Evolutionary conservation across 352 stramenopile species (phyloP).

Genomic region (Globisporangium okanoganense): DNA sequence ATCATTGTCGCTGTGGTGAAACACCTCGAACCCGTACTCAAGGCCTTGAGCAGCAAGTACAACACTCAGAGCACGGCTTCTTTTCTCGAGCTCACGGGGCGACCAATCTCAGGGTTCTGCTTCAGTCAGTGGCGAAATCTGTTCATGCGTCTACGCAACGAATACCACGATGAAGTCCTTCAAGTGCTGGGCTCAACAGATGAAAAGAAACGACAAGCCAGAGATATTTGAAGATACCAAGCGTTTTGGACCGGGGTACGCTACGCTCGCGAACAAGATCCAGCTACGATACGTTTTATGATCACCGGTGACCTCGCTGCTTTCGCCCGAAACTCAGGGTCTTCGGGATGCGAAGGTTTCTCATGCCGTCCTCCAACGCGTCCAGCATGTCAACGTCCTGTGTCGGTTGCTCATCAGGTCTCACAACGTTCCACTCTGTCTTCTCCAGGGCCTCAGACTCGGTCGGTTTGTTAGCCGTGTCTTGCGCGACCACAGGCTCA

Average conservation of each 20-base stretch:
- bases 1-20: conserved; percentile 38
- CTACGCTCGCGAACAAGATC: too few relatives aligned
- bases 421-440: background rate
- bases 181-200: background rate
- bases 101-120: conserved; percentile 42
- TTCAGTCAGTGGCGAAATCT: conserved; percentile 36
- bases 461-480: background rate
- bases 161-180: conserved; percentile 42
- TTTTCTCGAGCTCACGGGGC: conserved; percentile 31
- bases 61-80: conserved; percentile 22
- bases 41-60: conserved; percentile 23
- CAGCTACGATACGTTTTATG: background rate
- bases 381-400: conserved; percentile 23
- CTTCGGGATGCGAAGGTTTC: conserved; percentile 29
- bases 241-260: too few relatives aligned
- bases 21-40: conserved; percentile 44
- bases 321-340: conserved; percentile 28
- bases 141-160: conserved; percentile 42
- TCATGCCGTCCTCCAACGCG: conserved; percentile 24
- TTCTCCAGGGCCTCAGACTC: background rate
- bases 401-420: background rate
- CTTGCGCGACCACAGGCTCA: background rate
- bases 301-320: conserved; percentile 11
- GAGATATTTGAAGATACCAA: background rate
- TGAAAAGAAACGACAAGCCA: background rate